Conservation (phyloP, 108 stramenopile species). For the Aurantiochytrium sp. region DNA sequence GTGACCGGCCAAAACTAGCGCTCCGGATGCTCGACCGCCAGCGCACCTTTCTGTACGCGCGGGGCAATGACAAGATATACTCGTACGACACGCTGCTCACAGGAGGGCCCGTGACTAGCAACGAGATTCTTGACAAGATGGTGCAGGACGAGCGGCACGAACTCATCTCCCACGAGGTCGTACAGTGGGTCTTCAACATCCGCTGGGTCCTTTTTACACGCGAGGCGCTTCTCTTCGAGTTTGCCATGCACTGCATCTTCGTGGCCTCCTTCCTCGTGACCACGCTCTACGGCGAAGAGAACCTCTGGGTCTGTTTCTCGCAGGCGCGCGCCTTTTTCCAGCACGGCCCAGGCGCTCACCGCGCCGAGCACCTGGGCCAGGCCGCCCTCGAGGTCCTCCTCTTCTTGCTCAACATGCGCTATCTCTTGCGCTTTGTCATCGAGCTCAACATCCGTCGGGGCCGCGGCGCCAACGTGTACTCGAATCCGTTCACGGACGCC, state of each 20-base stretch:
- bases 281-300: not conserved
- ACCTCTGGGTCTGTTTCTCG: not conserved
- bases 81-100: not conserved
- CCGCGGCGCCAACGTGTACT: not conserved
- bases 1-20: slow-evolving; percentile 24
- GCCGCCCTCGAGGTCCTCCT: not conserved
- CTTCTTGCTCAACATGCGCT: not conserved
- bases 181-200: slow-evolving; percentile 1
- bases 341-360: not conserved
- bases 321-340: not conserved
- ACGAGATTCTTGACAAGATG: not conserved
- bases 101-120: not conserved
- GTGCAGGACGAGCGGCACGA: not conserved
- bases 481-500: not conserved
- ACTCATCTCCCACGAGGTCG: slow-evolving; percentile 9
- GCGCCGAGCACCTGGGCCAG: not conserved
- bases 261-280: not conserved
- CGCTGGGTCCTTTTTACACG: slow-evolving; percentile 6
- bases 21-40: slow-evolving; percentile 20
- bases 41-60: not conserved
- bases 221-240: not conserved
- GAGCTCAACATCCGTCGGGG: not conserved
- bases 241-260: not conserved
- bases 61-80: slow-evolving; percentile 6
- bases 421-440: not conserved